phyloP scores from a whole-genome alignment of 2,329 filamentous ascomycete species.

The Biscogniauxia mediterranea region DNA sequence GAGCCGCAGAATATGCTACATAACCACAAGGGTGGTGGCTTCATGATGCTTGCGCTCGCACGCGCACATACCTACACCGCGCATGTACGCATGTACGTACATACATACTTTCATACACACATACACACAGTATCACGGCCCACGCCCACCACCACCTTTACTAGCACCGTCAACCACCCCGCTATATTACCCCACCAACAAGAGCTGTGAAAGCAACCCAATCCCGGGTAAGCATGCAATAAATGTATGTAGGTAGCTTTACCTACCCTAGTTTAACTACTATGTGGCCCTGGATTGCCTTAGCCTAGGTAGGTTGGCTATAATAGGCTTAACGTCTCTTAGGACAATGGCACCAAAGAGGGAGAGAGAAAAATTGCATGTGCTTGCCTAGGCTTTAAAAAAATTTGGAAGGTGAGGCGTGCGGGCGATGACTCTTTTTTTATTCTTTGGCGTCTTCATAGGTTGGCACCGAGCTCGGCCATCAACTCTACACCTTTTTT shows the following conservation, averaged over 20 bases:
- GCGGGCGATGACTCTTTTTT: neutral
- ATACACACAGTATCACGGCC: neutral
- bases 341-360: neutral
- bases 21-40: neutral
- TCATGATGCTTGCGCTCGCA: neutral
- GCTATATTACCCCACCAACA: neutral
- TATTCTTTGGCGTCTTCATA: neutral
- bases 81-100: neutral
- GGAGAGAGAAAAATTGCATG: neutral
- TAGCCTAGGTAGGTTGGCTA: neutral
- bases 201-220: neutral
- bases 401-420: neutral
- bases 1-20: neutral
- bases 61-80: too few species aligned
- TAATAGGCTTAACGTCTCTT: neutral
- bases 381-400: neutral
- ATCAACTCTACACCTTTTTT: neutral
- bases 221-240: neutral
- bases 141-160: too few species aligned
- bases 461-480: neutral
- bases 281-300: neutral
- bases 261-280: neutral
- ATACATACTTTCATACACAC: neutral
- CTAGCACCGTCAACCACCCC: too few species aligned
- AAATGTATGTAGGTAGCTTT: neutral